phyloP scores from a whole-genome alignment of 1,284 basidiomycete genomes.

The Vanrija humicola region DNA sequence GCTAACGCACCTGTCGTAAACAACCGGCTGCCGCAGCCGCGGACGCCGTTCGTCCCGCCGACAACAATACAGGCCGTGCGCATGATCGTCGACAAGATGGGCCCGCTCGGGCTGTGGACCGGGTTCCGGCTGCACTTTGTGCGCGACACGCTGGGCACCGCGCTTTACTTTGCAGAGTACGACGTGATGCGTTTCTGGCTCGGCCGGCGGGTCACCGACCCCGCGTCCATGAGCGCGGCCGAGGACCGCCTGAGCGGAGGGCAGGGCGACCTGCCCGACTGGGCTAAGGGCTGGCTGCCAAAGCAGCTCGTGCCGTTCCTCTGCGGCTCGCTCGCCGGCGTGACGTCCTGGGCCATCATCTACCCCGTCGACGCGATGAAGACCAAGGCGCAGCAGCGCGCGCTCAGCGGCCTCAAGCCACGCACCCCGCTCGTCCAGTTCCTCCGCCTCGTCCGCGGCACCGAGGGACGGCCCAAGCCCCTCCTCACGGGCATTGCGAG shows the following conservation, averaged over 20 bases:
- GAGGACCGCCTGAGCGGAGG: background rate
- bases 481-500: constrained; percentile 39
- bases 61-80: constrained; percentile 43
- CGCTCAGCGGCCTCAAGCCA: constrained; percentile 37
- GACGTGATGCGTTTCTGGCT: constrained; percentile 47
- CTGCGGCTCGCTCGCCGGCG: constrained; percentile 47
- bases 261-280: constrained; percentile 44
- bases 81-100: constrained; percentile 32
- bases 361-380: constrained; percentile 50
- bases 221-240: constrained; percentile 1
- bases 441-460: constrained; percentile 42
- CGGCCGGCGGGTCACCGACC: constrained; percentile 16
- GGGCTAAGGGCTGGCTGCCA: constrained; percentile 42
- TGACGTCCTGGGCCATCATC: constrained; percentile 48
- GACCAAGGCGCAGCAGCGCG: constrained; percentile 49
- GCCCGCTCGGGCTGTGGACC: constrained; percentile 39
- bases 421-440: constrained; percentile 42
- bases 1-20: background rate
- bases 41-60: constrained; percentile 27
- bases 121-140: constrained; percentile 44
- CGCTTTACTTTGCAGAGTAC: constrained; percentile 49
- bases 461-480: constrained; percentile 44
- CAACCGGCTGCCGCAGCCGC: background rate
- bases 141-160: constrained; percentile 47
- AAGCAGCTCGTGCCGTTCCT: constrained; percentile 44